Percentiles rank a stretch among this genome's conserved stretches.
These are phyloP conservation scores for Neurospora hispaniola DNA, from an alignment of 495 filamentous ascomycete genomes.

Conservation along the genomic window DNA sequence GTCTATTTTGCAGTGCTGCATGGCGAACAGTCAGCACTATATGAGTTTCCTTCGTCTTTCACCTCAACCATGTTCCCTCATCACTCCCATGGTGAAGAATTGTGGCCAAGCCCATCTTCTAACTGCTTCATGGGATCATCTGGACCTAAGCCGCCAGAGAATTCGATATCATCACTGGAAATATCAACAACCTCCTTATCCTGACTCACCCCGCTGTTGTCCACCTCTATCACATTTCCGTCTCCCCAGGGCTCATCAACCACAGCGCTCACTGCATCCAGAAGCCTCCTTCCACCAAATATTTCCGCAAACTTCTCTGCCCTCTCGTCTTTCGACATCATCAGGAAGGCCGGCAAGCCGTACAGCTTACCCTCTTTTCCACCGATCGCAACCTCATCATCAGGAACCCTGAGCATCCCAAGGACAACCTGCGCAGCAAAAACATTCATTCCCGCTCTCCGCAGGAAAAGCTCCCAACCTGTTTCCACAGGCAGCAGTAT, in stretches of 20 bases:
- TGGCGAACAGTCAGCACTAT: not conserved
- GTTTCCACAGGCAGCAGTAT: conserved; percentile 40
- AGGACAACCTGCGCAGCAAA: conserved; percentile 69
- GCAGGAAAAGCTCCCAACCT: conserved; percentile 65
- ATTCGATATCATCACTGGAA: not conserved
- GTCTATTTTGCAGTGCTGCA: not conserved
- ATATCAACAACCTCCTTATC: not conserved
- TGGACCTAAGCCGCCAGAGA: not conserved
- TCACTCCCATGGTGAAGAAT: not conserved
- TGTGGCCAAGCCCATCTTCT: not conserved
- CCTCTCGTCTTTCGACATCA: conserved; percentile 42
- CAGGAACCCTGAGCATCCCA: conserved; percentile 33
- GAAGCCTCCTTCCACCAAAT: conserved; percentile 41
- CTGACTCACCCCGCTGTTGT: not conserved
- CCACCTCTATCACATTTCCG: not conserved
- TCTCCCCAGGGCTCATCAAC: conserved; percentile 27
- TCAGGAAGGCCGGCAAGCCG: conserved; percentile 48
- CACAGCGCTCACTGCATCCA: conserved; percentile 38
- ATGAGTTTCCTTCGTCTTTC: not conserved
- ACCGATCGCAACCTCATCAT: conserved; percentile 9
- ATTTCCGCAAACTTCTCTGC: conserved; percentile 31
- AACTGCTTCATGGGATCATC: not conserved
- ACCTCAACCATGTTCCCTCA: not conserved
- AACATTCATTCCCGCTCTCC: conserved; percentile 65
- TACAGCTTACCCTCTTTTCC: conserved; percentile 12